These are phyloP conservation scores for Colletotrichum trifolii DNA, from an alignment of 2,329 filamentous ascomycete genomes.

Conservation along the genomic window DNA sequence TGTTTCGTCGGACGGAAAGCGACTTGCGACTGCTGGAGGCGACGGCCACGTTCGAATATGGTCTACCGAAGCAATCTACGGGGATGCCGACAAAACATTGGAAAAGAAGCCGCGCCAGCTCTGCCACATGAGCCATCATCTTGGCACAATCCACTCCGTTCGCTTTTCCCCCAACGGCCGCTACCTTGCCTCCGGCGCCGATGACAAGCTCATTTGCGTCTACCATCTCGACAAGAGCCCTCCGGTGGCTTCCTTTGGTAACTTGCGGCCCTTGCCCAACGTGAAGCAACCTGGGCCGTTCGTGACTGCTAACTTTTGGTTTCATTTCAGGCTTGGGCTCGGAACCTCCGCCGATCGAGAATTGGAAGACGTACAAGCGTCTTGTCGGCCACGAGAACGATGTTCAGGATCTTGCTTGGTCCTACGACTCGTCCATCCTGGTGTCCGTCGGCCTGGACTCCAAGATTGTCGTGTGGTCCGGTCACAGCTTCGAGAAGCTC, in stretches of 20 bases:
- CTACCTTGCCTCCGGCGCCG: constrained; percentile 95
- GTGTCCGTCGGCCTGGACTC: constrained; percentile 97
- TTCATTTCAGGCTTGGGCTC: constrained; percentile 31
- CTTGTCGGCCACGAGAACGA: constrained; percentile 98
- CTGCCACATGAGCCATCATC: constrained; percentile 98
- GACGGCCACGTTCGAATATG: constrained; percentile 98
- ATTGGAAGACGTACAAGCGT: constrained; percentile 95
- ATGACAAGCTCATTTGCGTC: constrained; percentile 98
- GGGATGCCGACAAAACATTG: constrained; percentile 52
- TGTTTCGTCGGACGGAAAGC: constrained; percentile 91
- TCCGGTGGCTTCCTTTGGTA: constrained; percentile 83
- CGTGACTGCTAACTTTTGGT: constrained; percentile 22
- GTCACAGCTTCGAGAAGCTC: constrained; percentile 96
- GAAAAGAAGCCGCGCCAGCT: constrained; percentile 83
- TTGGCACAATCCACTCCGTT: constrained; percentile 96
- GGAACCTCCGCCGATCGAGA: constrained; percentile 93
- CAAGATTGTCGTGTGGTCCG: constrained; percentile 98
- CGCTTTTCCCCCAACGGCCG: constrained; percentile 95
- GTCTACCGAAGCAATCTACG: constrained; percentile 94
- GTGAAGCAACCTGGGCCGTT: background rate
- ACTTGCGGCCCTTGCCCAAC: constrained; percentile 46
- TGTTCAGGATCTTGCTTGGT: constrained; percentile 98
- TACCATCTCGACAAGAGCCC: constrained; percentile 89
- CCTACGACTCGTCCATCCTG: constrained; percentile 92
- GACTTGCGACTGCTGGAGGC: constrained; percentile 93